A percentile compares a stretch with the other conserved stretches of the same genome.
Conservation (phyloP, 2,329 filamentous ascomycete species). For the Pseudofabraea citricarpa region DNA sequence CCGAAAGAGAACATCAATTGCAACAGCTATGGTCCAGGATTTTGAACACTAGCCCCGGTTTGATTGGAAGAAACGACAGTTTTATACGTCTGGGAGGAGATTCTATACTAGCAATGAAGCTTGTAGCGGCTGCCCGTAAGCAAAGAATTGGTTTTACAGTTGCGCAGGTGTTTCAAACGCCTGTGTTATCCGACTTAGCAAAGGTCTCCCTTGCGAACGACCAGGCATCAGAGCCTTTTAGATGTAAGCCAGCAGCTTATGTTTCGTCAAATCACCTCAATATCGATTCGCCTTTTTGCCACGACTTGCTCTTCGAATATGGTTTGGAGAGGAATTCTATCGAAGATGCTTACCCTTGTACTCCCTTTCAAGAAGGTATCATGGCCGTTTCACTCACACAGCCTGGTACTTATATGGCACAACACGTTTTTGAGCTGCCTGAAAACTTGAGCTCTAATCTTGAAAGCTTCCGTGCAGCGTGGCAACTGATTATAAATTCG, state of each 20-base stretch:
- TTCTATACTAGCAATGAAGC: constrained; percentile 56
- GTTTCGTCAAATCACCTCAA: no score
- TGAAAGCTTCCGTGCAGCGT: no score
- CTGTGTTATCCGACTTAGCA: no score
- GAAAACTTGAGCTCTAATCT: no score
- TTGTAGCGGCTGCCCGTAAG: constrained; percentile 49
- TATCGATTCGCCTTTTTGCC: no score
- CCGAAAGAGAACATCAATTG: constrained; percentile 20
- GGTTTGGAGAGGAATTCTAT: neutral
- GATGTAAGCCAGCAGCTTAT: no score
- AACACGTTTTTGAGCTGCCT: constrained; percentile 8
- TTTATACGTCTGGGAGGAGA: constrained; percentile 59
- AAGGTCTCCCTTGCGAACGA: no score
- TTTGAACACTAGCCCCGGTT: constrained; percentile 36
- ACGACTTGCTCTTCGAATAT: neutral
- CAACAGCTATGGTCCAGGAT: constrained; percentile 44
- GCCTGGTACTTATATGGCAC: constrained; percentile 28
- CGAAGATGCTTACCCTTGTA: constrained; percentile 31
- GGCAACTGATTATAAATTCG: constrained; percentile 19
- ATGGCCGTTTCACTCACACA: constrained; percentile 27
- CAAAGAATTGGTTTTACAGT: constrained; percentile 39
- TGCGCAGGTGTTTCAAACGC: neutral
- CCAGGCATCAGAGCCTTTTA: no score
- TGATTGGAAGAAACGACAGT: constrained; percentile 49
- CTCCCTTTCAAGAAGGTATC: constrained; percentile 30